Evolutionary conservation across 2,329 filamentous ascomycete species (phyloP).

Genomic region (Hypomyces rosellus): DNA sequence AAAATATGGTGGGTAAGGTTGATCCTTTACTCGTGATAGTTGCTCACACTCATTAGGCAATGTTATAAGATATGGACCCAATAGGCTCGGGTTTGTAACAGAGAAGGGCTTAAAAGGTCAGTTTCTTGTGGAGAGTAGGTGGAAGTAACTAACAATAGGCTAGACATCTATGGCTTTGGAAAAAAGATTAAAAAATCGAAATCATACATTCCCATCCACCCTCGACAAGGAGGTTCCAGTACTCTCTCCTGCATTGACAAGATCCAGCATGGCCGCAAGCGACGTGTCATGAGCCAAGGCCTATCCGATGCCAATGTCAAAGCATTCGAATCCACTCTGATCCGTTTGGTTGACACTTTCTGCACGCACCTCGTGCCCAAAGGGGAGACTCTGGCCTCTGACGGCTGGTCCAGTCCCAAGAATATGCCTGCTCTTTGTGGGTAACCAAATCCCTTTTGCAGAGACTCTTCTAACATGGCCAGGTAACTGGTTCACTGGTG

Average conservation of each 20-base stretch:
- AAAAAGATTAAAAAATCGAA: slow-evolving; percentile 14
- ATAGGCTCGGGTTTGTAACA: slow-evolving; percentile 15
- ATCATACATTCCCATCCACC: slow-evolving; percentile 11
- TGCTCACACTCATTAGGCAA: not conserved
- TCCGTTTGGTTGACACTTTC: not conserved
- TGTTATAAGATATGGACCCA: slow-evolving; percentile 25
- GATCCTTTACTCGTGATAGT: not conserved
- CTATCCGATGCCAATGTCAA: not conserved
- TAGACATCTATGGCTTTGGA: slow-evolving; percentile 14
- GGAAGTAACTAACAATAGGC: not conserved
- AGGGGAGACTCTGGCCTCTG: not conserved
- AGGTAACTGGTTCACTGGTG: slow-evolving; percentile 4
- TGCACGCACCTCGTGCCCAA: no score
- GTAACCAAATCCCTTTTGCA: not conserved
- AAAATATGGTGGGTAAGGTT: slow-evolving; percentile 23
- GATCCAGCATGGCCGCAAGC: slow-evolving; percentile 2
- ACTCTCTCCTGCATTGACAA: slow-evolving; percentile 12
- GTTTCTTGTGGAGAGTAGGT: no score
- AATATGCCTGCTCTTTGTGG: not conserved
- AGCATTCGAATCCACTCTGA: not conserved
- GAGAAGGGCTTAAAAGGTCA: slow-evolving; percentile 11
- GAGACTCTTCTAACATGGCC: no score
- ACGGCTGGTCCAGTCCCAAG: not conserved
- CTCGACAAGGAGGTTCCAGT: slow-evolving; percentile 11
- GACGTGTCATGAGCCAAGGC: slow-evolving; percentile 3